A percentile compares a stretch with the other conserved stretches of the same genome.
Evolutionary conservation across 2,329 filamentous ascomycete genomes (phyloP).

Genomic region (Sporothrix mexicana): DNA sequence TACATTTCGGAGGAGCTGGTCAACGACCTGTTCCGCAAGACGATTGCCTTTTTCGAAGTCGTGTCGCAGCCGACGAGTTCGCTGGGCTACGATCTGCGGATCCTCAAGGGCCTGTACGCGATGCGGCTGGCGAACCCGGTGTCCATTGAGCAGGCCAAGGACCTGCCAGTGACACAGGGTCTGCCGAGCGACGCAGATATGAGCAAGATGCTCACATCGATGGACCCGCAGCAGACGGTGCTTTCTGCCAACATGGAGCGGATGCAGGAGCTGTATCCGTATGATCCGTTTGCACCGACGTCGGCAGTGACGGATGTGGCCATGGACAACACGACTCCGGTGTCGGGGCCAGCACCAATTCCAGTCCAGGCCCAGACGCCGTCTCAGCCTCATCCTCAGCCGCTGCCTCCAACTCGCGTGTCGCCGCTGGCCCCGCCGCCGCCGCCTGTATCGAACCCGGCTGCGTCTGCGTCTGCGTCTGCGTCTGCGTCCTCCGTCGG

Average conservation of each 20-base stretch:
- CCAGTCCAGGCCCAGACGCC: not conserved
- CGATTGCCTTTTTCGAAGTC: constrained; percentile 75
- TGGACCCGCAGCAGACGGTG: not conserved
- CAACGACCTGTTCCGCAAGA: constrained; percentile 68
- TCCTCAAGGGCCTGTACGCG: constrained; percentile 63
- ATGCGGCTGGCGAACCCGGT: constrained; percentile 26
- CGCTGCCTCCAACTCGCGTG: not conserved
- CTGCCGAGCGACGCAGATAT: not conserved
- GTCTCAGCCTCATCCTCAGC: not conserved
- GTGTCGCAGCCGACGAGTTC: constrained; percentile 76
- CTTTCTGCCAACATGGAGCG: not conserved
- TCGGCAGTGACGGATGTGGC: not conserved
- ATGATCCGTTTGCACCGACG: not conserved
- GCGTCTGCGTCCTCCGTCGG: not conserved
- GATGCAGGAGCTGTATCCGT: constrained; percentile 17
- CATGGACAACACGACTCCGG: not conserved
- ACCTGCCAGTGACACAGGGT: constrained; percentile 7
- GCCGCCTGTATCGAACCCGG: not conserved
- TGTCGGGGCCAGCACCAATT: not conserved
- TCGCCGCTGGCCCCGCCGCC: constrained; percentile 15
- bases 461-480: not conserved
- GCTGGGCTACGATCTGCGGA: constrained; percentile 73
- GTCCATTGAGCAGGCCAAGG: constrained; percentile 3
- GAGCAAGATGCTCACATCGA: not conserved
- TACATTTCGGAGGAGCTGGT: constrained; percentile 64